Percentiles rank a stretch among this genome's conserved stretches.
Conservation (phyloP, 73 alveolate genomes). For the Tetrahymena borealis region DNA sequence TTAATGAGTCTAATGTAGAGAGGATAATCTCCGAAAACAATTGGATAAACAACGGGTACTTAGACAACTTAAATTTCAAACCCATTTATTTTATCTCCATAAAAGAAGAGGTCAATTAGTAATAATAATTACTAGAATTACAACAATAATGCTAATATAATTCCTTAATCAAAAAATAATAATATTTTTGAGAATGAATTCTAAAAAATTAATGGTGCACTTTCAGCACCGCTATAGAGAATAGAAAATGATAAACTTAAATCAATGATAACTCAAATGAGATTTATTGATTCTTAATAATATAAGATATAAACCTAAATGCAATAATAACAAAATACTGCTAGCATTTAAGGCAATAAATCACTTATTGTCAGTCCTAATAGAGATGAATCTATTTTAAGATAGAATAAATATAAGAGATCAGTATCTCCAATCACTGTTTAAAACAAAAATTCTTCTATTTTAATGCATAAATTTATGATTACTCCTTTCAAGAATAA, state of each 20-base stretch:
- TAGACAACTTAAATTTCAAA: neutral
- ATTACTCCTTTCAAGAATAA: neutral
- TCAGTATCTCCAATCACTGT: neutral
- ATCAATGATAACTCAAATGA: neutral
- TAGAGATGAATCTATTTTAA: neutral
- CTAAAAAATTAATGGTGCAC: neutral
- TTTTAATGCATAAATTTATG: neutral
- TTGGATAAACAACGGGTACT: neutral
- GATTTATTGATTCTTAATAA: neutral
- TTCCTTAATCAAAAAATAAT: neutral
- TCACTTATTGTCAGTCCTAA: neutral
- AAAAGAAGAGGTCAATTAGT: neutral
- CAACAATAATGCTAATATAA: neutral
- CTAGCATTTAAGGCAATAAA: too few relatives aligned
- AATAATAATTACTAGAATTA: neutral
- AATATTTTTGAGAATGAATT: neutral
- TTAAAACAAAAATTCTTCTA: neutral
- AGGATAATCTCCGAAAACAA: neutral
- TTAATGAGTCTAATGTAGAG: neutral
- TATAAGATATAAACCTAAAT: neutral
- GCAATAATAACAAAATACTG: too few relatives aligned
- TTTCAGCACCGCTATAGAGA: neutral
- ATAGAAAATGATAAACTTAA: neutral
- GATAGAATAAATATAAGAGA: neutral
- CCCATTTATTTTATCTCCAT: neutral